phyloP scores from a whole-genome alignment of 768 basidiomycete species.

The Gloeostereum incarnatum region DNA sequence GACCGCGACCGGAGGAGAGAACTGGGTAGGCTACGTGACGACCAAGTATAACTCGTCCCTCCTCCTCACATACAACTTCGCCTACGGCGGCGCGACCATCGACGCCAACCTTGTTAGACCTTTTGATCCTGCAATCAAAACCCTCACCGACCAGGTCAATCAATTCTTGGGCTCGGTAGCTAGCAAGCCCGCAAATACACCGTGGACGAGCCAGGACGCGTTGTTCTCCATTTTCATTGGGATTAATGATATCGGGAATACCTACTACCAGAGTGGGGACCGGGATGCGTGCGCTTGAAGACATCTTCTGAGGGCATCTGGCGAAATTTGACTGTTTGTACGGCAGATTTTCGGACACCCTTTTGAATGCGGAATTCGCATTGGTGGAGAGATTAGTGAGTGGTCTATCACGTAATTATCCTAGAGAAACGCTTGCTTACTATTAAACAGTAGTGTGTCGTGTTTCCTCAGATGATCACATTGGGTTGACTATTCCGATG shows the following conservation, averaged over 20 bases:
- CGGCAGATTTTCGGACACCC: conserved; percentile 37
- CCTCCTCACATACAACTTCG: conserved; percentile 55
- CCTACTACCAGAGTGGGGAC: conserved; percentile 35
- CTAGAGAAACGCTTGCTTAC: conserved; percentile 10
- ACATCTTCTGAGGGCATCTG: neutral
- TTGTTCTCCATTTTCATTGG: conserved; percentile 67
- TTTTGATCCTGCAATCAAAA: conserved; percentile 39
- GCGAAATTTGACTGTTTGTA: neutral
- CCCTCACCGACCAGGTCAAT: conserved; percentile 52
- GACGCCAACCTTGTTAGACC: conserved; percentile 47
- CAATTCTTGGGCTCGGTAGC: conserved; percentile 40
- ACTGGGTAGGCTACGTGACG: conserved; percentile 52
- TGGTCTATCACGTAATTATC: conserved; percentile 2
- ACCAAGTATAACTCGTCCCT: conserved; percentile 42
- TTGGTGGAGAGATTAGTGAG: conserved; percentile 38
- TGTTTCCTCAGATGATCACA: no score
- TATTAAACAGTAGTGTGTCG: conserved; percentile 21
- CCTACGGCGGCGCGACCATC: conserved; percentile 60
- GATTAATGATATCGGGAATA: conserved; percentile 60
- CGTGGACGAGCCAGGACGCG: conserved; percentile 48
- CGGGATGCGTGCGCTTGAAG: conserved; percentile 32
- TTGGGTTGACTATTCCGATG: no score
- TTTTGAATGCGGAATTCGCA: conserved; percentile 40
- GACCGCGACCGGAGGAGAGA: conserved; percentile 44
- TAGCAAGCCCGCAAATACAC: conserved; percentile 36